Conservation (phyloP, 345 rosid genomes). For the Murraya paniculata region DNA sequence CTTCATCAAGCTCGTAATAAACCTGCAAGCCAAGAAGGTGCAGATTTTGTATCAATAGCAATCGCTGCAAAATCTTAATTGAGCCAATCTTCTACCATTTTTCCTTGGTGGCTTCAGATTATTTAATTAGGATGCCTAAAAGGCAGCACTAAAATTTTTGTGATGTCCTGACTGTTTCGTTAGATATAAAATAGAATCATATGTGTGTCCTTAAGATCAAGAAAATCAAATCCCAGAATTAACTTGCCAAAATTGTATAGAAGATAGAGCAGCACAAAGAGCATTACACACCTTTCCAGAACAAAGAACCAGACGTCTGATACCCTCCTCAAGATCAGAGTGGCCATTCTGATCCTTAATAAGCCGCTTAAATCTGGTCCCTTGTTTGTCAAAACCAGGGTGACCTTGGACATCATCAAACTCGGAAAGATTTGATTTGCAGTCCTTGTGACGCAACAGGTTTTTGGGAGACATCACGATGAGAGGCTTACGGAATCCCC, state of each 20-base stretch:
- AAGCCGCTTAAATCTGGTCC: conserved; percentile 89
- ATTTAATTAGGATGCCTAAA: neutral
- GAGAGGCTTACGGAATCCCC: conserved; percentile 90
- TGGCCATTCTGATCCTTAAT: conserved; percentile 84
- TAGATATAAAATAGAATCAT: neutral
- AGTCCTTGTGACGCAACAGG: conserved; percentile 84
- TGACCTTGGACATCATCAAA: conserved; percentile 96
- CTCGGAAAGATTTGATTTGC: conserved; percentile 90
- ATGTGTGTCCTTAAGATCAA: neutral
- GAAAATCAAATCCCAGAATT: neutral
- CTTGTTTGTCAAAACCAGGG: conserved; percentile 97
- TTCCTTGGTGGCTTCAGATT: neutral
- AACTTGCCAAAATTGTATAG: neutral
- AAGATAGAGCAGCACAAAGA: neutral
- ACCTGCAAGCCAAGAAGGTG: conserved; percentile 27
- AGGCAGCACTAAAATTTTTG: neutral
- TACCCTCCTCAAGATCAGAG: conserved; percentile 81
- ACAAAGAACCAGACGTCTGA: conserved; percentile 83
- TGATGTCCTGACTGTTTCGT: neutral
- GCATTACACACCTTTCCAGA: conserved; percentile 70
- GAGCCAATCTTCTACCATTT: neutral
- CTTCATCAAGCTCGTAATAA: conserved; percentile 72
- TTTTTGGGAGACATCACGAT: conserved; percentile 90
- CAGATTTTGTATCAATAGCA: conserved; percentile 4
- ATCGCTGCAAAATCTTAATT: neutral